Evolutionary conservation across 108 stramenopile genomes (phyloP).

Genomic region (Aurantiochytrium sp.): DNA sequence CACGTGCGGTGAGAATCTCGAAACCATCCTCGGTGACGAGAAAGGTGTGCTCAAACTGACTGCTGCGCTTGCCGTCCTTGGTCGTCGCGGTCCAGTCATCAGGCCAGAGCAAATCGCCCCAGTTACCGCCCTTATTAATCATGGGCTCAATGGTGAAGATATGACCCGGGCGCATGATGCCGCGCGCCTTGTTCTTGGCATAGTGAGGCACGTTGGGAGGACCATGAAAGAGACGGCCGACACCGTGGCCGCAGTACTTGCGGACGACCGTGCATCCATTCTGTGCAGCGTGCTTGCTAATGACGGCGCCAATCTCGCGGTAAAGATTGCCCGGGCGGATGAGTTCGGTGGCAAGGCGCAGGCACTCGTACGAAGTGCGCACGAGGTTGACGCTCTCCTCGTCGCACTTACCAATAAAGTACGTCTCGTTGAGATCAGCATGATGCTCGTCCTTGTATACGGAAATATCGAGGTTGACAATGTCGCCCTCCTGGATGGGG

Average conservation of each 20-base stretch:
- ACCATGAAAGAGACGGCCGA: constrained; percentile 82
- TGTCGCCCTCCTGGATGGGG: constrained; percentile 73
- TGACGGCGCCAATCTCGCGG: constrained; percentile 81
- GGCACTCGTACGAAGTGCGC: constrained; percentile 38
- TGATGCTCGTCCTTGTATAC: constrained; percentile 83
- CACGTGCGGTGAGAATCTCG: constrained; percentile 76
- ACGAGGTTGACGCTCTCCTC: background rate
- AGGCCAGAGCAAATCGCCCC: constrained; percentile 56
- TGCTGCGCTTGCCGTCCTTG: constrained; percentile 72
- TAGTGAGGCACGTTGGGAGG: constrained; percentile 91
- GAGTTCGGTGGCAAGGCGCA: constrained; percentile 31
- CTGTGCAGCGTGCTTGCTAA: constrained; percentile 68
- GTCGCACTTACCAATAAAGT: constrained; percentile 64
- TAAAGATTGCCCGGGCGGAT: constrained; percentile 64
- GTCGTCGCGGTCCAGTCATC: constrained; percentile 97
- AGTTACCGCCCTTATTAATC: constrained; percentile 60
- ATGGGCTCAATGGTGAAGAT: constrained; percentile 99
- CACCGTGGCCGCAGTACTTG: constrained; percentile 90
- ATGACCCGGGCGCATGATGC: constrained; percentile 73
- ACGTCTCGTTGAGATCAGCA: constrained; percentile 97
- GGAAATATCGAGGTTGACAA: constrained; percentile 91
- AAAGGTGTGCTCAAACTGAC: constrained; percentile 98
- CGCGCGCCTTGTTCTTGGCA: constrained; percentile 63
- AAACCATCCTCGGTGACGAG: constrained; percentile 78
- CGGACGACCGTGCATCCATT: constrained; percentile 68